phyloP scores from a whole-genome alignment of 1,139 yeast species.

The Magnusiomyces tetraspermus region DNA sequence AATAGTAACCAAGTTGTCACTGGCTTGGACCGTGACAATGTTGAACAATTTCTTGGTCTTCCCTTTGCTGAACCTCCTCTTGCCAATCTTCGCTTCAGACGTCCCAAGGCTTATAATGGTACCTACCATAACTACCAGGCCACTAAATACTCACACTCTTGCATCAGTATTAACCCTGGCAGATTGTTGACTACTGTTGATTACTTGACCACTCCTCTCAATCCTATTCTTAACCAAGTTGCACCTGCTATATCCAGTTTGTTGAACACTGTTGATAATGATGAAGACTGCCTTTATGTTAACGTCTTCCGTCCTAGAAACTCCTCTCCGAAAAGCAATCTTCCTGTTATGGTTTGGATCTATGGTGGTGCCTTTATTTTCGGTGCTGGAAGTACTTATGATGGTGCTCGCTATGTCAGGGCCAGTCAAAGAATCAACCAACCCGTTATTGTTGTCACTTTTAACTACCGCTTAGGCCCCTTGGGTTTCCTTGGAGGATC shows the following conservation, averaged over 20 bases:
- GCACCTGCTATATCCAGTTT: not conserved
- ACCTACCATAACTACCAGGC: slow-evolving; percentile 9
- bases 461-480: slow-evolving; percentile 26
- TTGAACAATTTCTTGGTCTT: slow-evolving; percentile 23
- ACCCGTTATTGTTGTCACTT: slow-evolving; percentile 20
- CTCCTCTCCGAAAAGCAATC: slow-evolving; percentile 9
- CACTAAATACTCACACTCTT: not conserved
- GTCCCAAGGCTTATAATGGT: slow-evolving; percentile 8
- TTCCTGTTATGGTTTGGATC: slow-evolving; percentile 33
- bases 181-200: not conserved
- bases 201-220: not conserved
- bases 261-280: slow-evolving; percentile 1
- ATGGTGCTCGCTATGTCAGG: slow-evolving; percentile 17
- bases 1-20: slow-evolving; percentile 8
- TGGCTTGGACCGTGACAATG: slow-evolving; percentile 4
- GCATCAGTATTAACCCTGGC: slow-evolving; percentile 6
- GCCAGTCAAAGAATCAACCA: slow-evolving; percentile 19
- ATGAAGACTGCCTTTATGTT: slow-evolving; percentile 23
- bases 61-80: slow-evolving; percentile 25
- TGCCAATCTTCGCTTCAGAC: slow-evolving; percentile 20
- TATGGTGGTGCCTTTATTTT: slow-evolving; percentile 32
- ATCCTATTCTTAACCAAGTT: not conserved
- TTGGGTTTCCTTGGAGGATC: slow-evolving; percentile 28
- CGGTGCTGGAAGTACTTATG: slow-evolving; percentile 18
- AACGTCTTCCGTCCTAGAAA: slow-evolving; percentile 19